Evolutionary conservation across 2,329 filamentous ascomycete genomes (phyloP).

Genomic region (Mollisiaceae sp.): DNA sequence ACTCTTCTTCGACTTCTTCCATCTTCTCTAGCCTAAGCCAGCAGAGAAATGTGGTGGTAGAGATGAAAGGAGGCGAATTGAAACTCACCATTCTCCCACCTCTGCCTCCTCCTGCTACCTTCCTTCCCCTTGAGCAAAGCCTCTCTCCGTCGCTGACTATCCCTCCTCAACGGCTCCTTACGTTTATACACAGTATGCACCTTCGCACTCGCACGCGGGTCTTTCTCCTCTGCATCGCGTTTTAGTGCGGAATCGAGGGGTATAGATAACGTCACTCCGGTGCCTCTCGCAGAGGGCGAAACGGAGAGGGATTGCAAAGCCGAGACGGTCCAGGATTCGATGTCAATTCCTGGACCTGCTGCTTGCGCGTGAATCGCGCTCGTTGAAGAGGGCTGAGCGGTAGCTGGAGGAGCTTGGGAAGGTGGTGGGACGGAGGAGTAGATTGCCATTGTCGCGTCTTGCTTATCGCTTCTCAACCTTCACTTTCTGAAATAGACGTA

Average conservation of each 20-base stretch:
- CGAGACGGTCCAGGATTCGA: conserved; percentile 70
- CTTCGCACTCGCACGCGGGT: conserved; percentile 3
- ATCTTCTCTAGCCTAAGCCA: background rate
- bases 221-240: conserved; percentile 23
- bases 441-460: conserved; percentile 52
- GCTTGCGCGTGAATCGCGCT: background rate
- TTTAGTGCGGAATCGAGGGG: conserved; percentile 64
- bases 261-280: conserved; percentile 71
- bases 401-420: conserved; percentile 41
- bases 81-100: conserved; percentile 89
- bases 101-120: conserved; percentile 80
- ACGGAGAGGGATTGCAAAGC: conserved; percentile 61
- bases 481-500: background rate
- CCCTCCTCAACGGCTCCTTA: conserved; percentile 52
- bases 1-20: background rate
- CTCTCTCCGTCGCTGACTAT: conserved; percentile 58
- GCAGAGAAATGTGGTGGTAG: background rate
- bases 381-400: conserved; percentile 1
- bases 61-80: conserved; percentile 9
- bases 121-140: conserved; percentile 83
- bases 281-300: conserved; percentile 61
- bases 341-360: conserved; percentile 52
- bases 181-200: conserved; percentile 37
- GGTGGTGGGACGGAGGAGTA: conserved; percentile 59
- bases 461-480: background rate